Conservation (phyloP, 805 yeast species). For the Wickerhamiella allomyrinae region DNA sequence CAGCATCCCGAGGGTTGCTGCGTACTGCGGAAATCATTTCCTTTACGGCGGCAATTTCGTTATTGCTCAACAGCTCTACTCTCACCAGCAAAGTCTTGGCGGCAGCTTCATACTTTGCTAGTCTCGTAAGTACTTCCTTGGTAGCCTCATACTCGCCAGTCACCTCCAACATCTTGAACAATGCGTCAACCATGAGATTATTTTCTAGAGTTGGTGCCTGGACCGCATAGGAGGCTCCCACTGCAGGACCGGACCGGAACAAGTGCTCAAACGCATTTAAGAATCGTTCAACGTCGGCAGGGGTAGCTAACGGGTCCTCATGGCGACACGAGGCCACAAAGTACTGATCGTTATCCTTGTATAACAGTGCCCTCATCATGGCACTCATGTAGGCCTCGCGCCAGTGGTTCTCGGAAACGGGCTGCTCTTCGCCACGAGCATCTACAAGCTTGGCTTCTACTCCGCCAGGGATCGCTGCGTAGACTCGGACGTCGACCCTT, state of each 20-base stretch:
- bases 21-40: conserved; percentile 29
- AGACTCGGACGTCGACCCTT: conserved; percentile 57
- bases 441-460: conserved; percentile 28
- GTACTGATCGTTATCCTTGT: conserved; percentile 64
- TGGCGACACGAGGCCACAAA: conserved; percentile 73
- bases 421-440: conserved; percentile 27
- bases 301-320: conserved; percentile 53
- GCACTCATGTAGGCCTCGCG: conserved; percentile 47
- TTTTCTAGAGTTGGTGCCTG: conserved; percentile 51
- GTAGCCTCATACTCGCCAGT: conserved; percentile 55
- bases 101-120: conserved; percentile 39
- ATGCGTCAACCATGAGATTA: conserved; percentile 65
- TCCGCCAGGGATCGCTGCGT: conserved; percentile 41
- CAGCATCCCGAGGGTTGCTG: conserved; percentile 39
- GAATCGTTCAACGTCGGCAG: conserved; percentile 38
- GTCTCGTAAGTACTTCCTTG: conserved; percentile 39
- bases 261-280: conserved; percentile 50
- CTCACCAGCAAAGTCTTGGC: conserved; percentile 36
- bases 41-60: conserved; percentile 36
- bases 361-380: conserved; percentile 59
- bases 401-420: conserved; percentile 26
- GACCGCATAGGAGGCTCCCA: conserved; percentile 54
- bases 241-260: conserved; percentile 47
- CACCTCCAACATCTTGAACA: conserved; percentile 45
- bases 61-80: conserved; percentile 29